phyloP scores from a whole-genome alignment of 345 rosid genomes.

The Syzygium aqueum region DNA sequence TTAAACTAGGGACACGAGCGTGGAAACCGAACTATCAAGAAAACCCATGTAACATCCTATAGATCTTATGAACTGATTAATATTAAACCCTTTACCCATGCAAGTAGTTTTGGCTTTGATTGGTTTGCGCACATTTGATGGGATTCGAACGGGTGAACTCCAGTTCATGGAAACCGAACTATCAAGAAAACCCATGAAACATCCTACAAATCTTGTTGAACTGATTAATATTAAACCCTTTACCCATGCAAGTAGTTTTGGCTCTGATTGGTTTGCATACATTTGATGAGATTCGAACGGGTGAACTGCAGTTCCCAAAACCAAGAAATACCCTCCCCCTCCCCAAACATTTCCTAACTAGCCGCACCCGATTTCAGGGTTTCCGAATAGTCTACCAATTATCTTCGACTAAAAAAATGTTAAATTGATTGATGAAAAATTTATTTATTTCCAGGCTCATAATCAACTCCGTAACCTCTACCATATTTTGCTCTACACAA shows the following conservation, averaged over 20 bases:
- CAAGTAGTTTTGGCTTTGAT: rapidly evolving
- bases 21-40: not conserved
- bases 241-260: not conserved
- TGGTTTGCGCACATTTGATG: rapidly evolving
- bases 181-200: not conserved
- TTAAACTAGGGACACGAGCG: no score
- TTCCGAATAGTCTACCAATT: rapidly evolving
- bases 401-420: not conserved
- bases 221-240: not conserved
- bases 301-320: not conserved
- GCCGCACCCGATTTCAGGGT: not conserved
- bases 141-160: rapidly evolving
- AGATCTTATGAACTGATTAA: rapidly evolving
- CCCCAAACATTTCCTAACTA: not conserved
- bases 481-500: not conserved
- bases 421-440: not conserved
- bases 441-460: not conserved
- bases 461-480: not conserved
- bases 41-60: not conserved
- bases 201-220: not conserved
- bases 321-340: not conserved
- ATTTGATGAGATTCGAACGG: not conserved
- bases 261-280: rapidly evolving
- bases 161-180: not conserved
- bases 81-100: not conserved